Percentiles rank a stretch among this genome's conserved stretches.
Evolutionary conservation across 2,329 filamentous ascomycete genomes (phyloP).

Genomic region (Claviceps pazoutovae): DNA sequence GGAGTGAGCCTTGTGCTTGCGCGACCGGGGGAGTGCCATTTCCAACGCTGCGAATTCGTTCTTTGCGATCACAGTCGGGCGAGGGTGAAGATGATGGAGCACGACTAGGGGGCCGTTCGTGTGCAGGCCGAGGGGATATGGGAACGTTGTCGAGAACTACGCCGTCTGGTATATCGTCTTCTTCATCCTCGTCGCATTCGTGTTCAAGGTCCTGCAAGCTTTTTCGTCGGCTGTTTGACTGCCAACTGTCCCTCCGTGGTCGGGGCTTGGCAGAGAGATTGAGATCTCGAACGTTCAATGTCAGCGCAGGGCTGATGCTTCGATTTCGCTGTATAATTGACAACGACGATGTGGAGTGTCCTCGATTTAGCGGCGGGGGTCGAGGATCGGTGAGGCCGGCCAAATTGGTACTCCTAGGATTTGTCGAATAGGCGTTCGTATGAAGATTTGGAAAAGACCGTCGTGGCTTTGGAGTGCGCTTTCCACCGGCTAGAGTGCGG

Average conservation of each 20-base stretch:
- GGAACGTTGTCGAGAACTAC: conserved; percentile 71
- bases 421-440: conserved; percentile 29
- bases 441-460: conserved; percentile 32
- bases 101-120: conserved; percentile 40
- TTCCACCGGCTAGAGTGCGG: conserved; percentile 18
- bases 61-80: conserved; percentile 36
- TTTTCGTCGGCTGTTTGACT: conserved; percentile 51
- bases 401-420: conserved; percentile 38
- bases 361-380: conserved; percentile 15
- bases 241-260: conserved; percentile 55
- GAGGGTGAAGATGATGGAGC: conserved; percentile 40
- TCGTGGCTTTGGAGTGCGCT: conserved; percentile 18
- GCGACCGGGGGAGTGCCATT: conserved; percentile 50
- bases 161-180: conserved; percentile 65
- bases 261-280: conserved; percentile 19
- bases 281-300: conserved; percentile 30
- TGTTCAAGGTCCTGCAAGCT: conserved; percentile 56
- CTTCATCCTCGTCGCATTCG: conserved; percentile 64
- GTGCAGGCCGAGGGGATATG: conserved; percentile 55
- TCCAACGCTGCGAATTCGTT: conserved; percentile 41
- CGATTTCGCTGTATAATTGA: conserved; percentile 27
- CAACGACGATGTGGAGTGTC: conserved; percentile 23
- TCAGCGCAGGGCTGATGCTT: conserved; percentile 37
- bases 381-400: conserved; percentile 23
- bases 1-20: conserved; percentile 43